These are phyloP conservation scores for Odontarrhena argentea DNA, from an alignment of 345 rosid species.

Conservation along the genomic window DNA sequence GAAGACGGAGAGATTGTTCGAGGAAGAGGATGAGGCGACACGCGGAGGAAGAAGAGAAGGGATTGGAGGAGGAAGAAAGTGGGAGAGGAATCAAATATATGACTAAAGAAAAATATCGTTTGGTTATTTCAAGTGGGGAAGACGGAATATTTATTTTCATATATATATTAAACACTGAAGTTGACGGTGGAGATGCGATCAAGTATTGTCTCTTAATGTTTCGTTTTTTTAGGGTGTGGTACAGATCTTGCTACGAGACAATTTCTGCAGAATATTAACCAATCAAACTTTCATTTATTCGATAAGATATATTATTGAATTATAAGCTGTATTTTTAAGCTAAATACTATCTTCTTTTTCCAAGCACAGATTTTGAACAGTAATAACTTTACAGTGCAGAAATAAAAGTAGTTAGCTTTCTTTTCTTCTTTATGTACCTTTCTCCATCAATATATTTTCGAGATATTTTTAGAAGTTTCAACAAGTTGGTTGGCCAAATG, in stretches of 20 bases:
- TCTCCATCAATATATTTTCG: neutral
- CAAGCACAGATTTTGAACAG: no score
- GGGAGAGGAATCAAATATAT: neutral
- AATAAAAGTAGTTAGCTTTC: no score
- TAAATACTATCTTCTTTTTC: no score
- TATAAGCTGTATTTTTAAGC: no score
- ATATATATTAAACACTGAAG: neutral
- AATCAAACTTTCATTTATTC: neutral
- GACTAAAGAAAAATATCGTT: neutral
- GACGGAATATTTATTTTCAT: slow-evolving; percentile 16
- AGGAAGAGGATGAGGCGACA: slow-evolving; percentile 24
- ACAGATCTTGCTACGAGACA: neutral
- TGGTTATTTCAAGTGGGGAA: slow-evolving; percentile 19
- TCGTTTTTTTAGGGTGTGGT: no score
- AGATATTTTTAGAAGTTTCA: neutral
- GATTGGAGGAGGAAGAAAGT: neutral
- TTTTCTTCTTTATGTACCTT: no score
- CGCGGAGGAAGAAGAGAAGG: slow-evolving; percentile 15
- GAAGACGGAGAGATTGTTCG: neutral
- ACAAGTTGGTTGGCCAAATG: neutral
- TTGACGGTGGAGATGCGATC: slow-evolving; percentile 22
- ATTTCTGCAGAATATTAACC: neutral
- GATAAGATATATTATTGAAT: neutral
- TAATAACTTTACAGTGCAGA: no score
- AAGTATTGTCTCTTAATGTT: no score